A percentile compares a stretch with the other conserved stretches of the same genome.
phyloP scores from a whole-genome alignment of 1,284 basidiomycete species.

The Leccinum angustisporum region DNA sequence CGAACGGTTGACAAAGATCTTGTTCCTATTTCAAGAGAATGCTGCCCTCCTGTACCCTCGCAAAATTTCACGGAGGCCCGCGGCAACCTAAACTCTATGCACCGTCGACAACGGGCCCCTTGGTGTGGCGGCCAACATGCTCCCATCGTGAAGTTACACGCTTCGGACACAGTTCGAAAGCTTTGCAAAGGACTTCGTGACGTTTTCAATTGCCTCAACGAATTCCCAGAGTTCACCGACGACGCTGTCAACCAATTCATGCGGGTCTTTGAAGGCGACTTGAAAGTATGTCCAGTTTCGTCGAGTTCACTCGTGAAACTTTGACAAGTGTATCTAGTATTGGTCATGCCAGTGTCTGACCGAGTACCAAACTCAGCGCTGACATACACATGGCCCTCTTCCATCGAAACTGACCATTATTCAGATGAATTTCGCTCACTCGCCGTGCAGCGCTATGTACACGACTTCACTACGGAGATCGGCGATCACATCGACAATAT shows the following conservation, averaged over 20 bases:
- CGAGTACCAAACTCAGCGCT: slow-evolving; percentile 35
- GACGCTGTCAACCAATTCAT: slow-evolving; percentile 56
- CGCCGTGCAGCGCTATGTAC: slow-evolving; percentile 54
- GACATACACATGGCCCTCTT: not conserved
- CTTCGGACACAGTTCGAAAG: slow-evolving; percentile 39
- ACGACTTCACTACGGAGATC: slow-evolving; percentile 52
- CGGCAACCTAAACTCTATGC: slow-evolving; percentile 38
- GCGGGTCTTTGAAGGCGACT: slow-evolving; percentile 48
- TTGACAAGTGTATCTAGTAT: slow-evolving; percentile 28
- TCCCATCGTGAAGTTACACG: slow-evolving; percentile 29
- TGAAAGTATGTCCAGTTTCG: slow-evolving; percentile 40
- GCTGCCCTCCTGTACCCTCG: slow-evolving; percentile 35
- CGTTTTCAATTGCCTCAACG: slow-evolving; percentile 54
- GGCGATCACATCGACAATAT: slow-evolving; percentile 57
- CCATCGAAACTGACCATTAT: slow-evolving; percentile 13
- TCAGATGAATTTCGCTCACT: slow-evolving; percentile 52
- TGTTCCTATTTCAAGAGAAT: slow-evolving; percentile 37
- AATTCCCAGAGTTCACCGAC: slow-evolving; percentile 58
- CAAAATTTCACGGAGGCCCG: slow-evolving; percentile 34
- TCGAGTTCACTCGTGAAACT: not conserved
- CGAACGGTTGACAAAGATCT: slow-evolving; percentile 36
- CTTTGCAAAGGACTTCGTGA: slow-evolving; percentile 49
- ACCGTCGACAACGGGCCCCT: slow-evolving; percentile 30
- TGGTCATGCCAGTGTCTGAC: slow-evolving; percentile 36
- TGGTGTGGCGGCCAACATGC: slow-evolving; percentile 35